Conservation (phyloP, 345 rosid species). For the Adansonia digitata region DNA sequence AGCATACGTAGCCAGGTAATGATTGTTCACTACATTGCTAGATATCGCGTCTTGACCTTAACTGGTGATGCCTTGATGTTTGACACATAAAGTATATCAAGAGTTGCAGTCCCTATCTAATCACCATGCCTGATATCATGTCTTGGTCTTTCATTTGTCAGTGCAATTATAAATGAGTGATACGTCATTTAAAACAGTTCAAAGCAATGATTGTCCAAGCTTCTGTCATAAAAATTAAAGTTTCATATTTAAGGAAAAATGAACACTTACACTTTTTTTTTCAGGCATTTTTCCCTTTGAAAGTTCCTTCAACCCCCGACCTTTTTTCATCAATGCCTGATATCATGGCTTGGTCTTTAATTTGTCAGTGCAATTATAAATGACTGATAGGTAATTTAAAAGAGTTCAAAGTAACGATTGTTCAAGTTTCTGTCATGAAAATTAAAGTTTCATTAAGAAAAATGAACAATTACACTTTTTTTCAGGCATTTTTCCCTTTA, state of each 20-base stretch:
- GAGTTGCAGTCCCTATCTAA: neutral
- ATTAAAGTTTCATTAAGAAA: neutral
- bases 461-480: neutral
- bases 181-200: no score
- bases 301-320: no score
- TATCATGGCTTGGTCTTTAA: neutral
- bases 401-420: neutral
- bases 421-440: neutral
- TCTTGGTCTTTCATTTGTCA: neutral
- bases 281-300: no score
- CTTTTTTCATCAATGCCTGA: neutral
- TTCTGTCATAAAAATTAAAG: neutral
- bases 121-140: neutral
- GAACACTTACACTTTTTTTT: neutral
- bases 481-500: no score
- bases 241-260: neutral
- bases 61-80: no score
- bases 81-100: no score
- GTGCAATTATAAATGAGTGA: neutral
- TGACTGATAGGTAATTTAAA: neutral
- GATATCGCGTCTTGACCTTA: no score
- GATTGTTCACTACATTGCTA: no score
- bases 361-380: neutral
- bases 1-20: neutral
- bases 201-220: neutral